Evolutionary conservation across 495 filamentous ascomycete genomes (phyloP), one percentile per base, ranked within the genome.

Genomic region (Xylaria sp.): DNA sequence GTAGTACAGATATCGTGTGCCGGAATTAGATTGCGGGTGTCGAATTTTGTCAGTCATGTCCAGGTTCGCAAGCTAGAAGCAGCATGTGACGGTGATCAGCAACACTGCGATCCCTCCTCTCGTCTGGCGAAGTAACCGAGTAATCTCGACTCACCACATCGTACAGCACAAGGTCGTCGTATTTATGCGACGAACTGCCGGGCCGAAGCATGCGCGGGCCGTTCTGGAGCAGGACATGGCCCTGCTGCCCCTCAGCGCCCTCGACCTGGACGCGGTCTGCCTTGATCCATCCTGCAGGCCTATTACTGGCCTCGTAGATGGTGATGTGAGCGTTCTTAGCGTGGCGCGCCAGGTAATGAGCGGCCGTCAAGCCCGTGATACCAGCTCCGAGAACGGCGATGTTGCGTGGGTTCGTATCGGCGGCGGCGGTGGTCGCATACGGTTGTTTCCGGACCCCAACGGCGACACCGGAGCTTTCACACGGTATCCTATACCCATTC

Each of bases 1-100:
- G 74, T 97, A 97, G 85, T 97, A 98, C 61, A 99, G 86, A 78
- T 87, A 99, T n/a, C 93, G 91, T 71, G 91, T 90, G 64, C 77
- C 76, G 15, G 88, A 84, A 7, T 61, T 69, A 85, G 86, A 0
- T 82, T 82, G 1, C 83, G 83, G 40, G 74, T 76, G 62, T 84
- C 88, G 31, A 76, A 96, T 71, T 70, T 93, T 84, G 57, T 89
- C 75, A 21, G 83, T 73, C 58, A 99, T 79, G 15, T 80, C 84
- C 21, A 98, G 81, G 14, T 88, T 83, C 43, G 82, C 73, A 58
- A 96, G 82, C 94, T 97, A 70, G n/a, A 43, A 31, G 65, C 31
- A 69, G 33, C 24, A 58, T 19, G 46, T 52, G 15, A 44, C 21
- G 19, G 9, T 41, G 67, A 37, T 70, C 43, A 70, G 68, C 17